phyloP scores from a whole-genome alignment of 202 grass and related monocot species.

The Saccharum hybrid region DNA sequence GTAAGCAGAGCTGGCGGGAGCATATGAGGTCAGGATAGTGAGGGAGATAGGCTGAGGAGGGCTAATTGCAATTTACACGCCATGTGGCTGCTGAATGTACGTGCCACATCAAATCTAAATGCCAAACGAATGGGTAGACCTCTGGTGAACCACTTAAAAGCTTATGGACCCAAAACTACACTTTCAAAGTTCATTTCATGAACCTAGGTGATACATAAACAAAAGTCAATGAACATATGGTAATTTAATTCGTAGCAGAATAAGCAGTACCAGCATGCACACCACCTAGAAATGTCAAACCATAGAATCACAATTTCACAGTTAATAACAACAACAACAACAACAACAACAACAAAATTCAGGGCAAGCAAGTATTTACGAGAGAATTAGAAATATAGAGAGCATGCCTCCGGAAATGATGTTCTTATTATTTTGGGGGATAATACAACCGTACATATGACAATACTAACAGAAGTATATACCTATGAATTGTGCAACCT shows the following conservation, averaged over 20 bases:
- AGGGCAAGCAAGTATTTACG: constrained; percentile 1
- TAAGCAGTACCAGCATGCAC: neutral
- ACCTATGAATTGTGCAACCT: constrained; percentile 38
- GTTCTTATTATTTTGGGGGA: constrained; percentile 19
- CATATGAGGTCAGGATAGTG: neutral
- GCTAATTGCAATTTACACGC: neutral
- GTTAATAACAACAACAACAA: constrained; percentile 10
- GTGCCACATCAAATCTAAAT: no score
- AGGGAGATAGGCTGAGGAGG: neutral
- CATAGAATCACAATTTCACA: constrained; percentile 1
- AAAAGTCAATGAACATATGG: neutral
- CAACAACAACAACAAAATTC: no score
- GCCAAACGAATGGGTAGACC: neutral
- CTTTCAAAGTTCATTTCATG: neutral
- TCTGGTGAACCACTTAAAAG: no score
- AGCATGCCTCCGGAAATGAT: neutral
- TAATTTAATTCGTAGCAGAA: neutral
- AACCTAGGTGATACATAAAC: neutral
- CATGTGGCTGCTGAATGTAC: neutral
- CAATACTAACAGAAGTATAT: constrained; percentile 28
- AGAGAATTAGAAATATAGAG: neutral
- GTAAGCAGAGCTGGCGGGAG: neutral
- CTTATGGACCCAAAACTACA: no score
- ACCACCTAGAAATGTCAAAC: constrained; percentile 11
- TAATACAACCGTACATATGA: constrained; percentile 30